Evolutionary conservation across 2,329 filamentous ascomycete genomes (phyloP), one percentile per base, ranked within the genome.

Genomic region (Beauveria pseudobassiana): DNA sequence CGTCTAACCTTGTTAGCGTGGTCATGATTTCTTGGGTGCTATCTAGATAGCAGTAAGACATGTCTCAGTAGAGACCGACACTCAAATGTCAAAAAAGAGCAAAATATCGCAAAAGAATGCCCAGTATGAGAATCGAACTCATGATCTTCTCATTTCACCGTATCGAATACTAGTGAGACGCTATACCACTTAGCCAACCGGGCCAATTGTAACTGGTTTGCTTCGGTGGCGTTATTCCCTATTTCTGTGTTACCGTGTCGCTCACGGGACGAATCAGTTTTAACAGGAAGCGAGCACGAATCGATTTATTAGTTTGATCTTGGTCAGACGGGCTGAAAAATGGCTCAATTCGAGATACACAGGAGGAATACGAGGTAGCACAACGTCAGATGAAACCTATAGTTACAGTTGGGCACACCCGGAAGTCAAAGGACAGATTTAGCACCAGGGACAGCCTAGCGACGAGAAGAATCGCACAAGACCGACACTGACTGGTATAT

Each of bases 161-260:
- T 45, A 59, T 54, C 8, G 16, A 51, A 69, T 72, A 72, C 69
- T 72, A 72, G 70, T 72, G 70, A 72, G 66, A 72, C 70, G 70
- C 70, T 72, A 67, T 72, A 72, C 69, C 70, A 72, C 70, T 72
- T 64, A 72, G 70, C 70, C 69, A 72, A 71, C 66, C 67, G 65
- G 68, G 70, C 68, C 9, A n/a, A 4, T 26, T 45, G 24, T 28
- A 48, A 48, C 26, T 60, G 49, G 20, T 54, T 45, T 60, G 38
- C 50, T 30, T 34, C 49, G 26, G 20, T n/a, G 49, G 12, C 24
- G 38, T 60, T 59, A 46, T 60, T 60, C 48, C 2, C 8, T 53
- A 46, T 46, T 53, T 60, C 18, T 49, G 28, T 58, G n/a, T 20
- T 43, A n/a, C 42, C 18, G 6, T 43, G 18, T 20, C 42, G n/a